Base-by-base conservation (phyloP, 139 green algal genomes). In the Chlorella sp. region DNA sequence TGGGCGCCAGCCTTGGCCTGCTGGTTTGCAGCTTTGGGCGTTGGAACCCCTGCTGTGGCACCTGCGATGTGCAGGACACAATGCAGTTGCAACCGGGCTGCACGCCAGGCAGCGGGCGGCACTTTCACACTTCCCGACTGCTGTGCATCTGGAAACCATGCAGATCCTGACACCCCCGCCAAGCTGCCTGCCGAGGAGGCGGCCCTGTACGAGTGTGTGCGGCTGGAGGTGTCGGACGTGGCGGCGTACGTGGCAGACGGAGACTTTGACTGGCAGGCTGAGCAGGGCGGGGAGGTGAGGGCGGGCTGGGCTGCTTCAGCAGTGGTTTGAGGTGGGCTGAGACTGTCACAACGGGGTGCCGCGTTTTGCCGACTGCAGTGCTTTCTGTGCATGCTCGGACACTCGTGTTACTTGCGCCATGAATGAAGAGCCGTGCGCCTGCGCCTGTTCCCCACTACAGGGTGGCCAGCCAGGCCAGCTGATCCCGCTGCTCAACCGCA, bases 171-270 rank as follows among this genome's bases (percentile, higher is more conserved):
- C 4, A 47, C 72, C 15, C 51, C 65, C 9, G 63, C 41, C 28
- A 81, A 30, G 18, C 87, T 95, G n/a, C 83, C 85, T 30, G n/a
- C 79, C 2, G 89, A 96, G 62, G 91, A 97, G 86, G 92, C 91
- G 0, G 90, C 89, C 0, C 83, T 98, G 25, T 98, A 98, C 84
- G 92, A 97, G 78, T 94, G 91, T 80, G 78, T 95, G n/a, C 87
- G 74, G 25, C 79, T 96, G 6, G 44, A 57, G 32, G 62, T 93
- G 21, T 81, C 89, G 7, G 83, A 94, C 39, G 82, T 98, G 63
- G 89, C 89, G 25, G 93, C 95, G 3, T 96, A 94, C 65, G 41
- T 96, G n/a, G 81, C 91, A 18, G 88, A 93, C n/a, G 91, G 91
- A 4, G 67, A 80, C 15, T 89, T 90, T 39, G 78, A 78, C 68